A percentile compares a stretch with the other conserved stretches of the same genome.
Evolutionary conservation across 345 rosid genomes (phyloP).

Genomic region (Erodium maritimum): DNA sequence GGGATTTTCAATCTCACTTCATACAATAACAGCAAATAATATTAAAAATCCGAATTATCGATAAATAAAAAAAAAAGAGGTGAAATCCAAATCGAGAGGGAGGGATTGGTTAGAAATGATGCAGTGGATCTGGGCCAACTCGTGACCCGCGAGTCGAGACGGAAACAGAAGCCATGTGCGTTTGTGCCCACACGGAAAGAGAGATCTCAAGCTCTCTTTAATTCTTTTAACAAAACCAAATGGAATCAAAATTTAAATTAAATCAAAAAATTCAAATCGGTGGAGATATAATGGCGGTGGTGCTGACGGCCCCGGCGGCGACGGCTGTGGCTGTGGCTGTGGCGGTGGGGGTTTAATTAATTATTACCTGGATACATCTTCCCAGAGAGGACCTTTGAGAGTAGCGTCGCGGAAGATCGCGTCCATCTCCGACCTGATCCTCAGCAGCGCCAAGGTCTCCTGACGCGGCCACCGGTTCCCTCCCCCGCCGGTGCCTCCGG

Average conservation of each 20-base stretch:
- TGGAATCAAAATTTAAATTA: background rate
- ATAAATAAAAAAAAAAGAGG: background rate
- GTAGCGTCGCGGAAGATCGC: conserved; percentile 69
- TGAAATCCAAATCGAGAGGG: background rate
- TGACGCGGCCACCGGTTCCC: conserved; percentile 85
- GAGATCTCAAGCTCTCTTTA: too few species aligned
- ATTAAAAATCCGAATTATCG: too few species aligned
- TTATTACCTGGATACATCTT: conserved; percentile 82
- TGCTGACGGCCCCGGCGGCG: too few species aligned
- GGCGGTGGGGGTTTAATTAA: background rate
- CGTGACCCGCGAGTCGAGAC: conserved; percentile 22
- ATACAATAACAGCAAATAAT: background rate
- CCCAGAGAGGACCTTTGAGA: conserved; percentile 89
- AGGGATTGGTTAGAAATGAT: conserved; percentile 34
- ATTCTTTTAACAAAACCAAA: background rate
- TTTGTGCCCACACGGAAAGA: conserved; percentile 14
- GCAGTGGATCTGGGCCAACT: conserved; percentile 49
- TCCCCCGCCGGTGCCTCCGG: conserved; percentile 24
- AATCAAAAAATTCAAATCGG: background rate
- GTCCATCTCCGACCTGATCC: conserved; percentile 89
- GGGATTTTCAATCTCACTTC: conserved; percentile 40
- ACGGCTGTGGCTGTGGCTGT: too few species aligned
- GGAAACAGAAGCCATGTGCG: conserved; percentile 34
- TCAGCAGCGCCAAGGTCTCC: conserved; percentile 71
- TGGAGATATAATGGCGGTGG: too few species aligned